phyloP scores from a whole-genome alignment of 495 filamentous ascomycete species.

The Penicillium pancosmium region DNA sequence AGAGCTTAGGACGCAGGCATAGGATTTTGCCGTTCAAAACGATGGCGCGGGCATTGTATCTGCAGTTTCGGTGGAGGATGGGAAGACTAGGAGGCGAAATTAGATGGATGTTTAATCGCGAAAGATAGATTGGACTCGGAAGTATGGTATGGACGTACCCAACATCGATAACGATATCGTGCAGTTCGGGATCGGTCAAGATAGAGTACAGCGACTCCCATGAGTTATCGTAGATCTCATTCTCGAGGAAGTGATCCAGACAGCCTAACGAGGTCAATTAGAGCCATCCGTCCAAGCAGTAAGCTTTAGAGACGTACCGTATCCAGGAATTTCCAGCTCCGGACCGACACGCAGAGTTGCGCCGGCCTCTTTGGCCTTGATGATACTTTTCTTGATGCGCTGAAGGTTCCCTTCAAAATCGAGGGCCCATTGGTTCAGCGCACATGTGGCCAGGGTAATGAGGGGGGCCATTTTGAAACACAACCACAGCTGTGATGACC shows the following conservation, averaged over 20 bases:
- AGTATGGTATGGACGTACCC: neutral
- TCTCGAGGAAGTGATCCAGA: conserved; percentile 17
- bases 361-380: conserved; percentile 13
- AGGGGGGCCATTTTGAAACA: conserved; percentile 13
- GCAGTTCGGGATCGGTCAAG: conserved; percentile 10
- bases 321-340: conserved; percentile 17
- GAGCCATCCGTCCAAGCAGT: neutral
- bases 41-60: conserved; percentile 49
- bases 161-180: conserved; percentile 17
- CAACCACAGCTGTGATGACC: neutral
- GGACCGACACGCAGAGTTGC: conserved; percentile 16
- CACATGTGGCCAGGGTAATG: conserved; percentile 17
- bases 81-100: neutral
- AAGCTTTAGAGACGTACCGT: conserved; percentile 2
- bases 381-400: conserved; percentile 23
- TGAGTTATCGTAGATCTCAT: conserved; percentile 15
- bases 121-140: neutral
- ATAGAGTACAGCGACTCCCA: conserved; percentile 19
- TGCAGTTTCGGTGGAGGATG: conserved; percentile 16
- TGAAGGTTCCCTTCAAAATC: conserved; percentile 18
- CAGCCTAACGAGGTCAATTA: conserved; percentile 10
- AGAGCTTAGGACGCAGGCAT: conserved; percentile 79
- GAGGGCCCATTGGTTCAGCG: conserved; percentile 19
- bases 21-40: conserved; percentile 65
- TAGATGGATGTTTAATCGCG: neutral